These are phyloP conservation scores for Lumnitzera littorea DNA, from an alignment of 345 rosid species.

Conservation along the genomic window DNA sequence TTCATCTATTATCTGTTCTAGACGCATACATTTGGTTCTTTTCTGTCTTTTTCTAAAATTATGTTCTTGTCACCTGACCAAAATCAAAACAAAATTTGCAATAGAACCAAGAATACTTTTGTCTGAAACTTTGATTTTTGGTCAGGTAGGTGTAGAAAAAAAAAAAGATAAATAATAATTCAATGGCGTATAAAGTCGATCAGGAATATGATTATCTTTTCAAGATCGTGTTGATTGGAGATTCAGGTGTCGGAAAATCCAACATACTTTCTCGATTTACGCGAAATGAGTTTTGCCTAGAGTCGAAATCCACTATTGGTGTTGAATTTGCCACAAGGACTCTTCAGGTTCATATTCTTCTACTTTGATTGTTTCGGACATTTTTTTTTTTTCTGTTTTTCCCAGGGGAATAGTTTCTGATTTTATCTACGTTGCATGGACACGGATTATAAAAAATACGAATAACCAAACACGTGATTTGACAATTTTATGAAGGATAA, in stretches of 20 bases:
- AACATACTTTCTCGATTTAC: constrained; percentile 67
- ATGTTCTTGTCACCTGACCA: no score
- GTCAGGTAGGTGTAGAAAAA: no score
- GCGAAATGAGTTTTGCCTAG: constrained; percentile 54
- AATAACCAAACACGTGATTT: not conserved
- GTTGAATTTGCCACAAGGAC: constrained; percentile 71
- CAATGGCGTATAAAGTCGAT: constrained; percentile 62
- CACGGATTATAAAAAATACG: no score
- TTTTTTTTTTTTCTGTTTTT: not conserved
- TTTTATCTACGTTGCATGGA: not conserved
- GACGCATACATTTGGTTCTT: no score
- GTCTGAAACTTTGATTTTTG: no score
- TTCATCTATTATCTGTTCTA: no score
- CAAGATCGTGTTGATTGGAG: constrained; percentile 62
- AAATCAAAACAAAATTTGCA: no score
- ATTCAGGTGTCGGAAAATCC: constrained; percentile 70
- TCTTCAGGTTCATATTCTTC: constrained; percentile 32
- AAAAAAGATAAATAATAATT: no score
- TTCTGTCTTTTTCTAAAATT: no score
- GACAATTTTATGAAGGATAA: not conserved
- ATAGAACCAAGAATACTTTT: no score
- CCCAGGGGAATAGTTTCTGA: not conserved
- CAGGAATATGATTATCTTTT: constrained; percentile 59
- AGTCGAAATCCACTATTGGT: constrained; percentile 66
- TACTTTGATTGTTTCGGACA: not conserved